phyloP scores from a whole-genome alignment of 2,329 filamentous ascomycete species.

The Fusarium anthophilum region DNA sequence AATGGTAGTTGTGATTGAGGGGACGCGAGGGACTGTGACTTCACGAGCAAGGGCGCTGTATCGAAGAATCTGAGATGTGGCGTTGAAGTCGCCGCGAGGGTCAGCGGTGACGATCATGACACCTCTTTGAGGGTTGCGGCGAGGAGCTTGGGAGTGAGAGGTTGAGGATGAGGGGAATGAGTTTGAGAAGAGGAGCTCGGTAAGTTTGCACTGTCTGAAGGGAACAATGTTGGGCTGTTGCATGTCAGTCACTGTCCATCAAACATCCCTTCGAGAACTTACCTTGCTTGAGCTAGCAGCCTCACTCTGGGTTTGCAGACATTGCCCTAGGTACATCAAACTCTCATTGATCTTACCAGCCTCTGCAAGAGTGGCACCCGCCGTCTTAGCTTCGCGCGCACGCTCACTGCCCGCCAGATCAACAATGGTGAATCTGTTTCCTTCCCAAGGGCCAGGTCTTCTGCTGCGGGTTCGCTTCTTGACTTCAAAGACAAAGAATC shows the following conservation, averaged over 20 bases:
- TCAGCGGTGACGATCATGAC: conserved; percentile 98
- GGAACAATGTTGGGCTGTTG: conserved; percentile 75
- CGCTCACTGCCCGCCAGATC: conserved; percentile 95
- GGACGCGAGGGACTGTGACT: conserved; percentile 89
- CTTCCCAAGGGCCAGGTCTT: conserved; percentile 70
- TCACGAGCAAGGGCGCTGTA: conserved; percentile 94
- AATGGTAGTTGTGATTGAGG: conserved; percentile 81
- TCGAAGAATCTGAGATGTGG: conserved; percentile 92
- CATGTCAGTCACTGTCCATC: conserved; percentile 18
- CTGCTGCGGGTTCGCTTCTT: conserved; percentile 74
- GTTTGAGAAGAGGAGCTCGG: conserved; percentile 87
- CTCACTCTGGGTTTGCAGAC: conserved; percentile 93
- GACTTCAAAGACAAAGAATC: conserved; percentile 95
- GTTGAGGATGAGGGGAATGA: conserved; percentile 74
- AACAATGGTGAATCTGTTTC: conserved; percentile 85
- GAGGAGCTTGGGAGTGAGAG: conserved; percentile 49
- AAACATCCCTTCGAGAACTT: conserved; percentile 33
- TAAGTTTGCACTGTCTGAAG: conserved; percentile 86
- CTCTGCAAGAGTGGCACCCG: conserved; percentile 90
- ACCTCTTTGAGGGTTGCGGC: conserved; percentile 81
- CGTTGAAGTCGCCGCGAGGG: conserved; percentile 92
- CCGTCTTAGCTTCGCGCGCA: conserved; percentile 91
- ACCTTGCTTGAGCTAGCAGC: conserved; percentile 78
- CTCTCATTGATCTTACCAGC: conserved; percentile 99
- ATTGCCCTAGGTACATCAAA: conserved; percentile 97